Percentiles rank a stretch among this genome's conserved stretches.
These are phyloP conservation scores for Diaporthe longicolla DNA, from an alignment of 2,329 filamentous ascomycete species.

Conservation along the genomic window DNA sequence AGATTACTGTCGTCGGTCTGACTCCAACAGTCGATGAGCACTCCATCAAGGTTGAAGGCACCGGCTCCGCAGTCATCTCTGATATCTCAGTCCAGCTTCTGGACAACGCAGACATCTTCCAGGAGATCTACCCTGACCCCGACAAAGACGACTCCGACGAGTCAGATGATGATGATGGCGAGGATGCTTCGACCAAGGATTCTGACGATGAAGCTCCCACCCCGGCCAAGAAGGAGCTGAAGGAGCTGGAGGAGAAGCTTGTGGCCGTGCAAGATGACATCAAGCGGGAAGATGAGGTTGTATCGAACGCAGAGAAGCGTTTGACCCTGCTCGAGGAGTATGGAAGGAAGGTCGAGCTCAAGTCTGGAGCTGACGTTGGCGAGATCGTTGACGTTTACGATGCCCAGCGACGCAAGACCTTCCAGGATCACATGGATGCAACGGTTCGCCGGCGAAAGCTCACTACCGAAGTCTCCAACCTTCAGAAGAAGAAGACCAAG, in stretches of 20 bases:
- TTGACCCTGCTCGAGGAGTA: slow-evolving; percentile 59
- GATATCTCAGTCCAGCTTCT: slow-evolving; percentile 74
- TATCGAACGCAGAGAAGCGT: slow-evolving; percentile 55
- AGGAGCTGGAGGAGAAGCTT: slow-evolving; percentile 51
- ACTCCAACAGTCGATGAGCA: slow-evolving; percentile 67
- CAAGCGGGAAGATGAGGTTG: slow-evolving; percentile 49
- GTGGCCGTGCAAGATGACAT: slow-evolving; percentile 50
- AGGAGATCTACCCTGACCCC: slow-evolving; percentile 66
- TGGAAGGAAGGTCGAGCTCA: slow-evolving; percentile 54
- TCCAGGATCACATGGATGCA: slow-evolving; percentile 57
- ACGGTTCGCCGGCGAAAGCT: slow-evolving; percentile 52
- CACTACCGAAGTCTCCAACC: slow-evolving; percentile 49
- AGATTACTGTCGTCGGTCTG: slow-evolving; percentile 69
- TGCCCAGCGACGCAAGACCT: slow-evolving; percentile 58
- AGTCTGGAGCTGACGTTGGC: slow-evolving; percentile 53
- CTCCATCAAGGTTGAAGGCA: slow-evolving; percentile 72
- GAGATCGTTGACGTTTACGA: slow-evolving; percentile 58
- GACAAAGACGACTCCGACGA: slow-evolving; percentile 53
- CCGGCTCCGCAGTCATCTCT: slow-evolving; percentile 69
- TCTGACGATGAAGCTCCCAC: slow-evolving; percentile 45
- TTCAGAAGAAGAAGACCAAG: slow-evolving; percentile 52
- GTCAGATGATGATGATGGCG: slow-evolving; percentile 47
- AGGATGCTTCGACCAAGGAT: slow-evolving; percentile 46
- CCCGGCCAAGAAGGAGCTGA: slow-evolving; percentile 46
- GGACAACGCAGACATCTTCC: slow-evolving; percentile 67